A percentile compares a stretch with the other conserved stretches of the same genome.
Conservation (phyloP, 768 basidiomycete species). For the Mycena haematopus region DNA sequence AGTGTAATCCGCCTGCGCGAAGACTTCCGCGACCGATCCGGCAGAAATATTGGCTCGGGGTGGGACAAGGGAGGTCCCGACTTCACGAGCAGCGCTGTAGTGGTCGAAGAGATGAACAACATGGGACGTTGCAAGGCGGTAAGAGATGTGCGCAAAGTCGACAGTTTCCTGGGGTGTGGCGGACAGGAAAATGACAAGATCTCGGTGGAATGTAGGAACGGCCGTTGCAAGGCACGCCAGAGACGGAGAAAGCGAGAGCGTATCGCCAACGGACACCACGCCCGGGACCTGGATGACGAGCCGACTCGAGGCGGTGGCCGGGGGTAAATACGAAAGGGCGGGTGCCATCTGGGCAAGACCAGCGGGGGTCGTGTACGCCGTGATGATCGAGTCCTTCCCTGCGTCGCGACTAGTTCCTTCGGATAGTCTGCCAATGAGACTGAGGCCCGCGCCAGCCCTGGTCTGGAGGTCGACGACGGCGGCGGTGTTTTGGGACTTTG, state of each 20-base stretch:
- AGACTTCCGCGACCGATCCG: slow-evolving; percentile 50
- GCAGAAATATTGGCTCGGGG: slow-evolving; percentile 39
- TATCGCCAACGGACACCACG: slow-evolving; percentile 67
- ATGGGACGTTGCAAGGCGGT: slow-evolving; percentile 68
- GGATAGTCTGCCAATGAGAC: slow-evolving; percentile 78
- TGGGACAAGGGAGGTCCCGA: slow-evolving; percentile 58
- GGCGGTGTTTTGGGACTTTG: slow-evolving; percentile 50
- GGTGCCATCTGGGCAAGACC: slow-evolving; percentile 86
- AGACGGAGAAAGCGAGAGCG: slow-evolving; percentile 77
- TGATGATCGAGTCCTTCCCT: slow-evolving; percentile 63
- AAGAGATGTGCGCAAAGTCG: slow-evolving; percentile 79
- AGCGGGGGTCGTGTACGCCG: slow-evolving; percentile 83
- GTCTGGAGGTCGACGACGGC: slow-evolving; percentile 78
- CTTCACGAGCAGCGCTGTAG: slow-evolving; percentile 77
- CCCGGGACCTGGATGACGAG: slow-evolving; percentile 86
- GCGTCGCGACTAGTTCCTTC: slow-evolving; percentile 79
- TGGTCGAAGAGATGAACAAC: slow-evolving; percentile 94
- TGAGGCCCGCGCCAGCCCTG: slow-evolving; percentile 82
- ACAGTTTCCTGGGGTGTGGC: slow-evolving; percentile 84
- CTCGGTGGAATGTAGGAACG: slow-evolving; percentile 65
- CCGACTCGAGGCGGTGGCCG: slow-evolving; percentile 64
- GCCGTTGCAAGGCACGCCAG: slow-evolving; percentile 70
- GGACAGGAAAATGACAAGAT: slow-evolving; percentile 78
- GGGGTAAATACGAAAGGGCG: slow-evolving; percentile 75
- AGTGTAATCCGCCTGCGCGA: slow-evolving; percentile 67